Conservation (phyloP, 1,284 basidiomycete genomes). For the Rhodotorula sp. region DNA sequence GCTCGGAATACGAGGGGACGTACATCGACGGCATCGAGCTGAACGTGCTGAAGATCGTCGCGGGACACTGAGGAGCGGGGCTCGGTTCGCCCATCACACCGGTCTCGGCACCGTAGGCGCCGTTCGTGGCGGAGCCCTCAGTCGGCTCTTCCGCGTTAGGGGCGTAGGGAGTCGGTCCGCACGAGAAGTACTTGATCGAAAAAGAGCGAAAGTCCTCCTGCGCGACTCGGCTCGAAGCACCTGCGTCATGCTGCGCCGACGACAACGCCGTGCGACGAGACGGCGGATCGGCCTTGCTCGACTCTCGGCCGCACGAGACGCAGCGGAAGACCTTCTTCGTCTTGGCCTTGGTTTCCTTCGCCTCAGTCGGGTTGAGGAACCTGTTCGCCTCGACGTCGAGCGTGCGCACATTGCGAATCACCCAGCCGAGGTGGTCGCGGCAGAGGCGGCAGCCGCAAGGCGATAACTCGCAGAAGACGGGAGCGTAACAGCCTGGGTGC, state of each 20-base stretch:
- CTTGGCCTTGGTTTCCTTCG: background rate
- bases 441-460: constrained; percentile 27
- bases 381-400: background rate
- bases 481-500: background rate
- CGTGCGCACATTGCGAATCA: background rate
- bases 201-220: constrained; percentile 1
- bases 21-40: too few relatives aligned
- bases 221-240: background rate
- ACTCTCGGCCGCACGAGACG: constrained; percentile 3
- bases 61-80: too few relatives aligned
- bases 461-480: constrained; percentile 11
- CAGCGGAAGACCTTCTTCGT: constrained; percentile 17
- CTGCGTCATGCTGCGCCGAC: background rate
- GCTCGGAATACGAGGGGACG: background rate
- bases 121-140: too few relatives aligned
- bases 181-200: constrained; percentile 31
- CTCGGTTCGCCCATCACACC: too few relatives aligned
- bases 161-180: constrained; percentile 4
- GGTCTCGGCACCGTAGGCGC: too few relatives aligned
- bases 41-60: background rate
- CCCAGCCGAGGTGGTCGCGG: constrained; percentile 16
- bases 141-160: too few relatives aligned
- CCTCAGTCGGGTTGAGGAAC: background rate
- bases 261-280: background rate
- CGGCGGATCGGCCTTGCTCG: constrained; percentile 2